Percentiles rank a stretch among this genome's conserved stretches.
These are phyloP conservation scores for Aspergillus heteromorphus DNA, from an alignment of 495 filamentous ascomycete genomes.

Conservation along the genomic window DNA sequence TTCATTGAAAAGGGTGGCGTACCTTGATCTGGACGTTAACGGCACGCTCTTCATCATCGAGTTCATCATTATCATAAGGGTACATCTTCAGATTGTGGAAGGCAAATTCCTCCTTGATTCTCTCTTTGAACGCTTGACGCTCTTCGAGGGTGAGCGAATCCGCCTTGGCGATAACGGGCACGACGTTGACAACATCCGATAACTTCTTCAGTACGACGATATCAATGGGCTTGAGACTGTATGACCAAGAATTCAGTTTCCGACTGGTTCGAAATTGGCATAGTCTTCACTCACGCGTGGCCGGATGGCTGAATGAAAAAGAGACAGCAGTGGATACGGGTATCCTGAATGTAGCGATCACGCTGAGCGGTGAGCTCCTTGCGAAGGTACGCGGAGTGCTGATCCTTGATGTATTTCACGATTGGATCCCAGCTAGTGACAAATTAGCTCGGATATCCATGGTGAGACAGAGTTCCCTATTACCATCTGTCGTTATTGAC, in stretches of 20 bases:
- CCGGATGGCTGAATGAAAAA: conserved; percentile 99
- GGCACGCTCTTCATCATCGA: conserved; percentile 92
- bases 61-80: conserved; percentile 98
- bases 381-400: conserved; percentile 98
- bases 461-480: not conserved
- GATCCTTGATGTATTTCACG: conserved; percentile 99
- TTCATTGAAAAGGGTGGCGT: conserved; percentile 18
- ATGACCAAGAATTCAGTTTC: conserved; percentile 16
- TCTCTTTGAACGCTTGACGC: conserved; percentile 91
- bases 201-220: conserved; percentile 99
- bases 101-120: conserved; percentile 98
- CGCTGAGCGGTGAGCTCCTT: conserved; percentile 99
- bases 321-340: conserved; percentile 97
- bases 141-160: conserved; percentile 96
- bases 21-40: conserved; percentile 96
- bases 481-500: conserved; percentile 80
- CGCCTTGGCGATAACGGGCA: conserved; percentile 97
- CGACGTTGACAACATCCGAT: conserved; percentile 97
- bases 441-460: conserved; percentile 20
- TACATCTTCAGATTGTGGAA: conserved; percentile 99
- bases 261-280: not conserved
- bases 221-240: conserved; percentile 88
- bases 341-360: conserved; percentile 98
- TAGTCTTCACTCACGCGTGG: conserved; percentile 60
- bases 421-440: conserved; percentile 74